Base-by-base conservation (phyloP, 768 basidiomycete genomes). In the Russula ochroleuca region DNA sequence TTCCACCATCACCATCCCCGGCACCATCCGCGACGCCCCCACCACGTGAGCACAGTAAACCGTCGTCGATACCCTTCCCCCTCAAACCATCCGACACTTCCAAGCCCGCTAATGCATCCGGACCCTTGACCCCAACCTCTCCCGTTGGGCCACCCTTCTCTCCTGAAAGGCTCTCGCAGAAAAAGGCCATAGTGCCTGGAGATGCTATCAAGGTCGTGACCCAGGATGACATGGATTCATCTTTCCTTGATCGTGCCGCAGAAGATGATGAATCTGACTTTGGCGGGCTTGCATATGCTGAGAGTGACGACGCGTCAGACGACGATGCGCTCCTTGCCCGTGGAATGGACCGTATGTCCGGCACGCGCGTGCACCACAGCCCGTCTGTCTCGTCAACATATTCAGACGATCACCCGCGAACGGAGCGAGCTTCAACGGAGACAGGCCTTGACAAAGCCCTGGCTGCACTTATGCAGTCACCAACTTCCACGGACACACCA, bases 161-260 rank as follows among this genome's bases (percentile, higher is more conserved):
- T 10, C 82, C 87, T 71, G 84, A 86, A 61, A 81, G 81, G 67
- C 77, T 80, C 69, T 81, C 80, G 72, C 63, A 73, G 70, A 64
- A 71, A 54, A 65, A 70, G 47, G 52, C 64, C 15, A 14, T 23
- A 50, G 62, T 33, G 57, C 49, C 63, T 21, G 59, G 48, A 40
- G 66, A 31, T 54, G 50, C 38, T 9, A 19, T 67, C 10, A 55
- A 56, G 33, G 65, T 67, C 41, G 63, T 64, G 15, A 64, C 48
- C 2, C 63, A 53, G 35, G 59, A 61, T 19, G 54, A 65, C 41
- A 14, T 50, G 38, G 55, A 48, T 11, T 51, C 64, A 5, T 60
- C 64, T 21, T 56, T 41, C 35, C 51, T 50, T 9, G 47, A 17
- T 11, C 51, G 31, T 14, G 25, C 52, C 23, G 15, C 56, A 9